Base-by-base conservation (phyloP, 1,139 yeast species). In the Debaryomyces coudertii region DNA sequence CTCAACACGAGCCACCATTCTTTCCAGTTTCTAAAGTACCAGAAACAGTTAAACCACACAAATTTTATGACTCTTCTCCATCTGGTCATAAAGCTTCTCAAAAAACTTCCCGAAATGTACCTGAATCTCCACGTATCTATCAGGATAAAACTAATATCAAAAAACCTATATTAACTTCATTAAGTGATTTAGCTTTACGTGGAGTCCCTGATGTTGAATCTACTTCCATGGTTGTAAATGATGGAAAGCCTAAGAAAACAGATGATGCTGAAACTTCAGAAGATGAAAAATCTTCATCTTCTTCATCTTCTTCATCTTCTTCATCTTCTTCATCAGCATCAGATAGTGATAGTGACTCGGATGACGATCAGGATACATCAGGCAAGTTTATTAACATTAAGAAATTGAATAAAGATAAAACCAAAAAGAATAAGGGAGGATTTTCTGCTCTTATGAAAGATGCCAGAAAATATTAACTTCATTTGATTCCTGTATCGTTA, bases 121-220 rank as follows among this genome's bases (percentile, higher is more conserved):
- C 22, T 2, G 31, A 36, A 15, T 64, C 30, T 53, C 37, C 57
- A 56, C 41, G 64, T 66, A 5, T 57, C 62, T 11, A 53, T 28
- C 41, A 38, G 18, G 35, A 28, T 18, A 38, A 28, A n/a, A 20
- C 16, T 28, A 38, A 38, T 18, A 50, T 57, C n/a, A 53, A 58
- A 36, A 65, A 58, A 38, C 71, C 73, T 1, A 48, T 58, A 1
- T 67, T 83, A 44, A 76, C 79, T 16, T 79, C 86, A 0, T 63
- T 83, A 35, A 75, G 77, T n/a, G 86, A 82, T 49, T 66, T 83
- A 45, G 83, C 76, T 1, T 66, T 72, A 20, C 68, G 82, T 48
- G 88, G 87, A 2, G 76, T 83, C 14, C 89, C 89, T 2, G 87
- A 80, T 22, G 87, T 83, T 1, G 74, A 40, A 33, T 38, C 43